These are phyloP conservation scores for Rubus idaeus DNA, from an alignment of 306 rosid genomes.

Conservation along the genomic window DNA sequence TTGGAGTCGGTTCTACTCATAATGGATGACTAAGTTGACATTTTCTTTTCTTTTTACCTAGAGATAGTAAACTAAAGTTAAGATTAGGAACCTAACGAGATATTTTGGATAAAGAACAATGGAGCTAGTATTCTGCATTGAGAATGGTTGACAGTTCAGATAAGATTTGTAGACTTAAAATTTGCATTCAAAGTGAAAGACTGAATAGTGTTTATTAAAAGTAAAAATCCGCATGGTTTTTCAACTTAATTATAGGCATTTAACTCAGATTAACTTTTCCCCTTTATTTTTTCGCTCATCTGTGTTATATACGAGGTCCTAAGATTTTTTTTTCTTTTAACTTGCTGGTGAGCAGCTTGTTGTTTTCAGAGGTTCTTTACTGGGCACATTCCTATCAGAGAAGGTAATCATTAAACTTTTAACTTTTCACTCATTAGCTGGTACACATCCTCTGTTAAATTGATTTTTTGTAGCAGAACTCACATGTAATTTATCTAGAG, in stretches of 20 bases:
- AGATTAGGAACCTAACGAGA: neutral
- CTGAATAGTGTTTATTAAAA: neutral
- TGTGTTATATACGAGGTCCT: neutral
- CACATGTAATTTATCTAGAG: no score
- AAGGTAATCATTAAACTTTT: no score
- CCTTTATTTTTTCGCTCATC: conserved; percentile 17
- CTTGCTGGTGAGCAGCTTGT: conserved; percentile 61
- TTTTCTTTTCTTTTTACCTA: neutral
- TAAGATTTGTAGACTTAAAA: neutral
- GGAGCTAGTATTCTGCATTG: neutral
- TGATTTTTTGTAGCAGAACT: no score
- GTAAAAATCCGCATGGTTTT: conserved; percentile 1
- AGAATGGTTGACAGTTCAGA: neutral
- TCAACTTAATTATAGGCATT: neutral
- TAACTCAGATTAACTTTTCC: conserved; percentile 6
- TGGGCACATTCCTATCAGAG: no score
- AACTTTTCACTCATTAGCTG: no score
- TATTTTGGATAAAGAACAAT: neutral
- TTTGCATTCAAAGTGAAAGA: neutral
- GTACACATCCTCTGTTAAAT: no score
- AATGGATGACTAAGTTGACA: neutral
- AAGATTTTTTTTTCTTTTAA: neutral
- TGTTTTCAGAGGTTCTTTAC: conserved; percentile 86
- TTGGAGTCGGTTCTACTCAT: neutral
- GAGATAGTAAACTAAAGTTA: neutral